Evolutionary conservation across 495 filamentous ascomycete species (phyloP).

Genomic region (Penicillium malachiteum): DNA sequence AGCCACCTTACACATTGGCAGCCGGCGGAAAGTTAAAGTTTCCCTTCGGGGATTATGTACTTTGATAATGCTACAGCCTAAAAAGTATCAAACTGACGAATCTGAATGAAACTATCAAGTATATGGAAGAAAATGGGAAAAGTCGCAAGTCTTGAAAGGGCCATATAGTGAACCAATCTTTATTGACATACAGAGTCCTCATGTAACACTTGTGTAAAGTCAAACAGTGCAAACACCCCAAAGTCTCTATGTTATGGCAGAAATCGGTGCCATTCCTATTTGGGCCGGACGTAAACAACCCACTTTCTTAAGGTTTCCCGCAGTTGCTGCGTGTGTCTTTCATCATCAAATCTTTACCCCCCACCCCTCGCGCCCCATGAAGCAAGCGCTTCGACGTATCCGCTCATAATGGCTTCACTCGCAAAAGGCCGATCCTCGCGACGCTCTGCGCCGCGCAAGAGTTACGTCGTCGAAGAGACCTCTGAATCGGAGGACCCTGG

Average conservation of each 20-base stretch:
- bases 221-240: too few relatives aligned
- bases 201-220: too few relatives aligned
- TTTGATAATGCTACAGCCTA: too few relatives aligned
- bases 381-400: slow-evolving; percentile 18
- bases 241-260: slow-evolving; percentile 35
- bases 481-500: slow-evolving; percentile 66
- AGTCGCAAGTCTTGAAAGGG: too few relatives aligned
- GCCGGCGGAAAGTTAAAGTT: too few relatives aligned
- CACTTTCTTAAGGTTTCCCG: slow-evolving; percentile 29
- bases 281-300: slow-evolving; percentile 48
- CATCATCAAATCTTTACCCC: slow-evolving; percentile 16
- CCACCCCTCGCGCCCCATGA: slow-evolving; percentile 31
- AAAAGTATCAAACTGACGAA: too few relatives aligned
- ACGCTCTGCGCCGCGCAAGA: slow-evolving; percentile 67
- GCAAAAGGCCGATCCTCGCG: slow-evolving; percentile 75
- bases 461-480: slow-evolving; percentile 68
- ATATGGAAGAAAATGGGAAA: too few relatives aligned
- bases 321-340: slow-evolving; percentile 15
- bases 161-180: too few relatives aligned
- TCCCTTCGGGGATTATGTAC: too few relatives aligned
- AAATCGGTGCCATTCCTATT: slow-evolving; percentile 38
- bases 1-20: too few relatives aligned
- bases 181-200: too few relatives aligned
- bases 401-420: slow-evolving; percentile 51
- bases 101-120: too few relatives aligned